Evolutionary conservation across 2,329 filamentous ascomycete species (phyloP).

Genomic region (Atkinsonella texensis): DNA sequence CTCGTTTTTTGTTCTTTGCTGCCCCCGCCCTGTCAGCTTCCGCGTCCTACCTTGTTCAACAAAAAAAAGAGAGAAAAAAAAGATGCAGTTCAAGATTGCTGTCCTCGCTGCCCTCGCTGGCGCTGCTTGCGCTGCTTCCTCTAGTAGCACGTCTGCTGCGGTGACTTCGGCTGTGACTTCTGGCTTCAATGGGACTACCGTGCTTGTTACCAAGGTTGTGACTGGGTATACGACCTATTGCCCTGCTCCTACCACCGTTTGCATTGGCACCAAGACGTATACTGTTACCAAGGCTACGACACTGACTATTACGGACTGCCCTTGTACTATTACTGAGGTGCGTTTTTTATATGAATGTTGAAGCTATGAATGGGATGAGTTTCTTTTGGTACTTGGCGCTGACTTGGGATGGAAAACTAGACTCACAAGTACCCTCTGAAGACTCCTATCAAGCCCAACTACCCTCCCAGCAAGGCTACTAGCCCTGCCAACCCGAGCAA

Average conservation of each 20-base stretch:
- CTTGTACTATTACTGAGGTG: conserved; percentile 32
- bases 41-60: too few relatives aligned
- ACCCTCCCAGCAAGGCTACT: not conserved
- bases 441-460: conserved; percentile 2
- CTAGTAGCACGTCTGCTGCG: not conserved
- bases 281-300: conserved; percentile 41
- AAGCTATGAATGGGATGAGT: not conserved
- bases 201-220: conserved; percentile 23
- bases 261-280: conserved; percentile 38
- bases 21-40: too few relatives aligned
- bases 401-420: not conserved
- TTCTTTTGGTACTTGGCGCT: not conserved
- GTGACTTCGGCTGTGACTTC: conserved; percentile 2
- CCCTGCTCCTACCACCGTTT: conserved; percentile 37
- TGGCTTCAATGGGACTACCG: not conserved
- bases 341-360: not conserved
- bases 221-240: conserved; percentile 28
- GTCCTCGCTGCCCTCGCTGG: conserved; percentile 1
- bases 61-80: too few relatives aligned
- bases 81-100: conserved; percentile 3
- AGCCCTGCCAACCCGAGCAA: not conserved
- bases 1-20: too few relatives aligned
- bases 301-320: conserved; percentile 43
- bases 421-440: conserved; percentile 3
- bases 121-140: not conserved